Base-by-base conservation (phyloP, 805 yeast genomes). In the Lipomyces chichibuensis region DNA sequence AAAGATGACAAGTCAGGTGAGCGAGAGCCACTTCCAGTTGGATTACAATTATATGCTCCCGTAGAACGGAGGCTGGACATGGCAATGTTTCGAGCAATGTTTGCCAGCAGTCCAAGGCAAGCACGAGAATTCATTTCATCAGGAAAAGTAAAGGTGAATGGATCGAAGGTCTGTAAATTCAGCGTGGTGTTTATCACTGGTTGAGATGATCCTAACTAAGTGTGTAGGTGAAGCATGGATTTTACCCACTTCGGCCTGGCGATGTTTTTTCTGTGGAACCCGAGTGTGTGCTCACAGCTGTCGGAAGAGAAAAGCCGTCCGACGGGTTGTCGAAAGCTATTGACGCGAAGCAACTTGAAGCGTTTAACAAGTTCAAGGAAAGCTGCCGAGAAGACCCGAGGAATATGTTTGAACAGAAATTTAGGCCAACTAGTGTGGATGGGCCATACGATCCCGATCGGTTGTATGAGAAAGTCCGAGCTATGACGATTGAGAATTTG, bases 41-140 rank as follows among this genome's bases (percentile, higher is more conserved):
- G 91, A 56, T 78, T 92, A 75, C 98, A 95, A 80, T 90, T 97
- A 1, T 94, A 82, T 78, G 97, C 97, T 3, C 88, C 88, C 1
- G 80, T 94, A 70, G 99, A 94, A 78, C 90, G 89, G 75, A 84
- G 99, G 76, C 83, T 94, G 39, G 99, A 94, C 77, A 85, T 89
- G 76, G 98, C 97, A 2, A 74, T 94, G 11, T 95, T 91, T 81
- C 87, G 99, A 79, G 83, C 97, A 23, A 84, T 94, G 90, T 92
- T 94, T 81, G 97, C 98, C 4, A 86, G 96, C 4, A 90, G 97
- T 7, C 86, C 92, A 2, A 88, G 98, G 82, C 98, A 94, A 79
- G 97, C 99, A 2, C 86, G 97, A 73, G 92, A 90, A 76, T 92
- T 90, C 74, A 88, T 95, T 67, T 78, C 90, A 17, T 87, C 87